These are phyloP conservation scores for Amylocystis lapponica DNA, from an alignment of 768 basidiomycete species.

Conservation along the genomic window DNA sequence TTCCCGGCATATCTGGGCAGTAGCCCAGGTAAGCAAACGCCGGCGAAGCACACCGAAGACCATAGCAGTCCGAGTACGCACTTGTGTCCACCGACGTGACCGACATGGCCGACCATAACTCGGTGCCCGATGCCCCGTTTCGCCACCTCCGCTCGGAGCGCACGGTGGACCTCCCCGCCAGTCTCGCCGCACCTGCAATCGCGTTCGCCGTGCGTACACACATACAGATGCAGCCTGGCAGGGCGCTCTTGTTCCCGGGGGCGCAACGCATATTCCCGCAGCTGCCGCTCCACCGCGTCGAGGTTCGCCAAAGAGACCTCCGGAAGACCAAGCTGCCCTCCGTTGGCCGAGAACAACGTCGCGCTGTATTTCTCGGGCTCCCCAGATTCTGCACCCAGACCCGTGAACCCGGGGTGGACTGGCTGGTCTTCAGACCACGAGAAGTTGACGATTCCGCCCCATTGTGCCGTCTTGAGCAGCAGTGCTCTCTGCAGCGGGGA, in stretches of 20 bases:
- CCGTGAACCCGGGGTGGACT: slow-evolving; percentile 11
- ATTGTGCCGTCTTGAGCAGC: slow-evolving; percentile 36
- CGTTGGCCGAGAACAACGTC: slow-evolving; percentile 45
- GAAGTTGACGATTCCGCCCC: slow-evolving; percentile 58
- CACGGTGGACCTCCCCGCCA: slow-evolving; percentile 50
- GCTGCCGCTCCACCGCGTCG: slow-evolving; percentile 35
- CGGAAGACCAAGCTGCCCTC: slow-evolving; percentile 46
- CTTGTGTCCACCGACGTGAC: slow-evolving; percentile 84
- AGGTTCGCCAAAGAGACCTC: slow-evolving; percentile 43
- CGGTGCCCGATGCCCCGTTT: slow-evolving; percentile 27
- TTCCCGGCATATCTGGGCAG: slow-evolving; percentile 59
- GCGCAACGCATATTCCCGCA: slow-evolving; percentile 28
- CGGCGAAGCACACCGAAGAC: neutral
- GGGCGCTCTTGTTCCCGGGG: slow-evolving; percentile 9
- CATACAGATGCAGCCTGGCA: slow-evolving; percentile 41
- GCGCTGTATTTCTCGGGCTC: slow-evolving; percentile 29
- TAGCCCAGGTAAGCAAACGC: neutral
- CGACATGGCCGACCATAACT: slow-evolving; percentile 55
- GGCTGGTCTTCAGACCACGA: slow-evolving; percentile 39
- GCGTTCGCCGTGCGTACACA: slow-evolving; percentile 74
- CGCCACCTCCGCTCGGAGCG: slow-evolving; percentile 48
- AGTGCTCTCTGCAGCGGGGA: slow-evolving; percentile 44
- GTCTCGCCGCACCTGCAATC: slow-evolving; percentile 76
- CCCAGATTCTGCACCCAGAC: slow-evolving; percentile 13
- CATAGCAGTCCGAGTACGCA: slow-evolving; percentile 30